Evolutionary conservation across 2,329 filamentous ascomycete genomes (phyloP), one percentile per base, ranked within the genome.

Genomic region (Alternaria sp.): DNA sequence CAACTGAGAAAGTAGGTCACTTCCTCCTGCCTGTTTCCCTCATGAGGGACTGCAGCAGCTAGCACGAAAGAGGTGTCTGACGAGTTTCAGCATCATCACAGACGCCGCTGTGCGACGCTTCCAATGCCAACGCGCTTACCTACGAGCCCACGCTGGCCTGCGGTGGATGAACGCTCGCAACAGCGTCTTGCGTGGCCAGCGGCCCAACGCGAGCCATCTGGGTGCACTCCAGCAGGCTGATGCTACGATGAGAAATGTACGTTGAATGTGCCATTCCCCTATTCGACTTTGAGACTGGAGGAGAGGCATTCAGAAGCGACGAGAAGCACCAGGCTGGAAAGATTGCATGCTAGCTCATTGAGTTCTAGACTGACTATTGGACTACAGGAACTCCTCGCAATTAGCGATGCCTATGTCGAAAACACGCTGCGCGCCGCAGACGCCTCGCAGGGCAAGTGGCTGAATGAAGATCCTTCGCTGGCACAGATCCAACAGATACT

Each of bases 101-200:
- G 88, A 90, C 73, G 85, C 87, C 43, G 85, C 85, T 52, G 83
- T 87, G 36, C 84, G 88, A 51, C 85, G 88, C 5, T 89, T 90
- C 77, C 85, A 85, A 73, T 88, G 87, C 50, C 87, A 90, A 73
- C 85, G 85, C 67, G 84, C 87, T 57, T 89, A 89, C 68, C 81
- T 90, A 5, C 84, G 84, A 65, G 86, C 86, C 13, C 84, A 86
- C 3, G 86, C 87, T 19, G 87, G 85, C 5, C 80, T 85, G 62
- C 81, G 87, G 70, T 90, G 88, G 88, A 81, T 86, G 66, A 85
- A 87, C 64, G 78, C 83, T 36, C 82, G 88, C 26, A 77, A 82
- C 30, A 81, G 82, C 57, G 77, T 87, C 17, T 74, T 89, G 28
- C 81, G 84, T 57, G 85, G 85, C 12, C 83, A 85, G 62, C 81